Evolutionary conservation across 306 rosid genomes (phyloP).

Genomic region (Castanospermum australe): DNA sequence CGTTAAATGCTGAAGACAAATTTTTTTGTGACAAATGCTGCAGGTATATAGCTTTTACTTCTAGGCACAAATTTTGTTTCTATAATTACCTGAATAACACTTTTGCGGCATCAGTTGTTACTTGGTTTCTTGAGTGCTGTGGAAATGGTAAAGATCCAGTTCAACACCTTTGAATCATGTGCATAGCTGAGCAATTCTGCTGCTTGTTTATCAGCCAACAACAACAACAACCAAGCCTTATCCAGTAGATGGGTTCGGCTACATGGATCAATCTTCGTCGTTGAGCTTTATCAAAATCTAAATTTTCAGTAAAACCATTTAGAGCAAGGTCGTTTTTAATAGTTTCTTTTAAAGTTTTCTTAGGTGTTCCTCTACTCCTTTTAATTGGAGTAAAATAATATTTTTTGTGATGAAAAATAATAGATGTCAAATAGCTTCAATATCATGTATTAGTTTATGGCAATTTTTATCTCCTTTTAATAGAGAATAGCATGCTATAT

Average conservation of each 20-base stretch:
- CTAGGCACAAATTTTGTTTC: background rate
- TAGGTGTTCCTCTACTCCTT: background rate
- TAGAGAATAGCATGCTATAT: background rate
- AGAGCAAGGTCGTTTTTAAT: background rate
- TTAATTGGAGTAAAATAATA: background rate
- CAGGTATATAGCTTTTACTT: constrained; percentile 58
- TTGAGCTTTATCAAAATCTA: background rate
- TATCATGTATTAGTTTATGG: background rate
- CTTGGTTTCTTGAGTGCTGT: constrained; percentile 15
- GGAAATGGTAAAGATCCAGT: constrained; percentile 3
- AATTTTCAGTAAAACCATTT: background rate
- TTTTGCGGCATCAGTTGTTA: constrained; percentile 18
- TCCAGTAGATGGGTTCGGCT: background rate
- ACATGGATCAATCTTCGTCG: constrained; percentile 1
- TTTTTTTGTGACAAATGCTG: constrained; percentile 99
- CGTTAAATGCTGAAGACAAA: constrained; percentile 95
- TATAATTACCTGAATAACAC: background rate
- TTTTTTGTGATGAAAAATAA: background rate
- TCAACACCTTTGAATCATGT: constrained; percentile 19
- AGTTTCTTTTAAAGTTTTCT: background rate
- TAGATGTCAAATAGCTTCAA: background rate
- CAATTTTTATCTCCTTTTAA: background rate
- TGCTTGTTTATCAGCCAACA: background rate
- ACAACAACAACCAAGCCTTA: background rate
- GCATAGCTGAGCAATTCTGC: background rate